phyloP scores from a whole-genome alignment of 2,329 filamentous ascomycete genomes.

The Ophiostoma fasciatum region DNA sequence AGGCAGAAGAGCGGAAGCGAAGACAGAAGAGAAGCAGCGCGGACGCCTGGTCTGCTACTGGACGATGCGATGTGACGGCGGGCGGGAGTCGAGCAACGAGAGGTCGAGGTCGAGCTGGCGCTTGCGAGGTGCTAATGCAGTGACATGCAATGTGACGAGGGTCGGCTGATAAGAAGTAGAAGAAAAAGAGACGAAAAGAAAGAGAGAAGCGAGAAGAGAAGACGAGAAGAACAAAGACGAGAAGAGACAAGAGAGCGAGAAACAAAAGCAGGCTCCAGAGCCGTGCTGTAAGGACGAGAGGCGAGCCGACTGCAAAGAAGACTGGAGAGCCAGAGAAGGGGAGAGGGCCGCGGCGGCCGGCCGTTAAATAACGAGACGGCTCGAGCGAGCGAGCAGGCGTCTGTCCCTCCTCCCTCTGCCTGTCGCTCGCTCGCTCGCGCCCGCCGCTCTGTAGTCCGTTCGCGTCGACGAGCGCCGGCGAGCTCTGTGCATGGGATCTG shows the following conservation, averaged over 20 bases:
- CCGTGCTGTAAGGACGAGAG: conserved; percentile 2
- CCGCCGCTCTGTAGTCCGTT: neutral
- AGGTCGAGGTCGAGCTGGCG: too few relatives aligned
- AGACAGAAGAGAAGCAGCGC: neutral
- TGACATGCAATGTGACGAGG: conserved; percentile 3
- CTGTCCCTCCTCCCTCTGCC: neutral
- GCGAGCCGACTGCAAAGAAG: conserved; percentile 10
- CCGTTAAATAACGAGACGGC: conserved; percentile 4
- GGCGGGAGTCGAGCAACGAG: too few relatives aligned
- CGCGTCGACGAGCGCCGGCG: too few relatives aligned
- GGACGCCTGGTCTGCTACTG: neutral
- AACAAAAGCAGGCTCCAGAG: conserved; percentile 11
- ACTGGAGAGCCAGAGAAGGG: conserved; percentile 9
- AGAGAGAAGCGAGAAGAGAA: neutral
- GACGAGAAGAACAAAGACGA: neutral
- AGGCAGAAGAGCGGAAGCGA: neutral
- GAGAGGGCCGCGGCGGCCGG: conserved; percentile 3
- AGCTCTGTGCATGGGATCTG: conserved; percentile 3
- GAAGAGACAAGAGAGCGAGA: conserved; percentile 3
- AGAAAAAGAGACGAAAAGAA: neutral
- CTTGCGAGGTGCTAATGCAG: too few relatives aligned
- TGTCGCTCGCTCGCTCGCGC: too few relatives aligned
- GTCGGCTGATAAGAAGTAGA: neutral
- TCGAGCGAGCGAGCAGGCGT: neutral
- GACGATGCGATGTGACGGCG: too few relatives aligned